Percentiles rank a stretch among this genome's conserved stretches.
phyloP scores from a whole-genome alignment of 257 asterid genomes.

The Solanum sitiens region DNA sequence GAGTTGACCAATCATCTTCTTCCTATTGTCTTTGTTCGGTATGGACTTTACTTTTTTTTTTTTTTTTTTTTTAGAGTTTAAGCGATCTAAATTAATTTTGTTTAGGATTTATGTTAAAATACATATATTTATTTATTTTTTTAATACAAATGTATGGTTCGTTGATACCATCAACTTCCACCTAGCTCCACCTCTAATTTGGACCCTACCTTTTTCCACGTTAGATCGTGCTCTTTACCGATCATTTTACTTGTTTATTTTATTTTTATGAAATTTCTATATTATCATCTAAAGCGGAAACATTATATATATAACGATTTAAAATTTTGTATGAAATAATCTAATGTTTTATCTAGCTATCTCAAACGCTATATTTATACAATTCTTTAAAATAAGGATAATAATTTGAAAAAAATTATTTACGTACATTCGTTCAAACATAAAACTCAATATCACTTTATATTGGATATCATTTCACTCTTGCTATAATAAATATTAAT shows the following conservation, averaged over 20 bases:
- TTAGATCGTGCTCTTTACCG: background rate
- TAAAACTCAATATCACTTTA: background rate
- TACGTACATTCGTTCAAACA: background rate
- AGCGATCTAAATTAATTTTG: too few species aligned
- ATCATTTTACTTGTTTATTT: too few species aligned
- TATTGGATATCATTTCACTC: background rate
- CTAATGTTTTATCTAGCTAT: background rate
- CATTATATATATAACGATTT: background rate
- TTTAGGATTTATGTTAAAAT: rapidly evolving
- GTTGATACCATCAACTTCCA: rapidly evolving
- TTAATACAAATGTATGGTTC: too few species aligned
- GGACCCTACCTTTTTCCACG: background rate
- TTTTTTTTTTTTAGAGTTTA: too few species aligned
- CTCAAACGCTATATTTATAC: background rate
- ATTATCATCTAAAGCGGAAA: too few species aligned
- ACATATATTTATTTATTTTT: too few species aligned
- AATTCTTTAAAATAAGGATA: background rate
- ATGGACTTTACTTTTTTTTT: background rate
- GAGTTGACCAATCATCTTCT: background rate
- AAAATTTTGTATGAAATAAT: background rate
- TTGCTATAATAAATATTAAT: background rate
- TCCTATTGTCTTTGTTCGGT: background rate
- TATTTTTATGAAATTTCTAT: too few species aligned
- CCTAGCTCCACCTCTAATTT: too few species aligned
- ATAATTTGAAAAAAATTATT: background rate